These are phyloP conservation scores for Pharus latifolius DNA, from an alignment of 176 grass and related monocot species.

Conservation along the genomic window DNA sequence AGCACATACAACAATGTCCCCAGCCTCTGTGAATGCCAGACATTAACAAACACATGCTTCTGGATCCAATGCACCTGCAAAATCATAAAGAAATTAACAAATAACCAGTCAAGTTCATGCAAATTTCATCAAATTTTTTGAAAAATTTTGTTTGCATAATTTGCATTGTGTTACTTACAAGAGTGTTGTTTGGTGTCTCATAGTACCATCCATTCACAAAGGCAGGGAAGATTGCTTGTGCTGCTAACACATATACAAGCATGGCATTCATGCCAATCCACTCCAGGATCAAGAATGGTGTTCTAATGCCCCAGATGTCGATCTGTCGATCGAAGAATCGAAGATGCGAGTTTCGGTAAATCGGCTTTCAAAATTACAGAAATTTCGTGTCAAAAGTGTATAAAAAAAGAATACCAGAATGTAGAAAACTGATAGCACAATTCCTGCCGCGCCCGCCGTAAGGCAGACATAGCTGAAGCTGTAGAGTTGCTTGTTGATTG, in stretches of 20 bases:
- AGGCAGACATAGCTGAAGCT: constrained; percentile 75
- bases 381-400: not conserved
- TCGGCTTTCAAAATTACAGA: not conserved
- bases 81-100: not conserved
- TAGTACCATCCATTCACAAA: constrained; percentile 76
- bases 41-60: constrained; percentile 62
- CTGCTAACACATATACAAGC: constrained; percentile 78
- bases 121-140: not conserved
- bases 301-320: constrained; percentile 52
- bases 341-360: not conserved
- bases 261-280: constrained; percentile 89
- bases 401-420: constrained; percentile 33
- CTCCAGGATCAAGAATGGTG: constrained; percentile 51
- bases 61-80: constrained; percentile 51
- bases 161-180: constrained; percentile 21
- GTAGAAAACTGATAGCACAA: constrained; percentile 61
- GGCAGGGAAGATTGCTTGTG: constrained; percentile 55
- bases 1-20: constrained; percentile 62
- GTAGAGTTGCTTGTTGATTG: constrained; percentile 80
- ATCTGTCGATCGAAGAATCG: constrained; percentile 19
- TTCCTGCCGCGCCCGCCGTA: constrained; percentile 49
- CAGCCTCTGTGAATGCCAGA: constrained; percentile 52
- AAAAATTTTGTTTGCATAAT: no score
- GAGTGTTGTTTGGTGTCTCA: constrained; percentile 24
- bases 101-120: not conserved